Evolutionary conservation across 2,329 filamentous ascomycete genomes (phyloP).

Genomic region (Ustulina deusta): DNA sequence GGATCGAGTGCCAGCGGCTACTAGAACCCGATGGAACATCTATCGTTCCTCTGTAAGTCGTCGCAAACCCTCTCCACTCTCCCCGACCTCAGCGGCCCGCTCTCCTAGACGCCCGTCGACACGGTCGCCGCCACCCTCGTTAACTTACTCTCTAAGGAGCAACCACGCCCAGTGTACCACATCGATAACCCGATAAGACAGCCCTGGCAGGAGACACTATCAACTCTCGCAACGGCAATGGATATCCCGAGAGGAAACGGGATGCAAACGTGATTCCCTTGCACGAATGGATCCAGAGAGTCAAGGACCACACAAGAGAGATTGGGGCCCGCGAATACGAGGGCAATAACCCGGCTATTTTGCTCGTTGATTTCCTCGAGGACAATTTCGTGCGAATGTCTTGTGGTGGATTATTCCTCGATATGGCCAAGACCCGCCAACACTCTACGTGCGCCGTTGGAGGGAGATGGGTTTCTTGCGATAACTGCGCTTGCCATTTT

Average conservation of each 20-base stretch:
- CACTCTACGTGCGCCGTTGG: constrained; percentile 56
- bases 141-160: constrained; percentile 15
- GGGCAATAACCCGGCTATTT: constrained; percentile 24
- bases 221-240: constrained; percentile 19
- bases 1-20: constrained; percentile 55
- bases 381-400: constrained; percentile 34
- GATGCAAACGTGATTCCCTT: constrained; percentile 43
- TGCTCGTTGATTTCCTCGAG: constrained; percentile 38
- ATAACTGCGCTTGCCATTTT: not conserved
- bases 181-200: constrained; percentile 40
- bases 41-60: constrained; percentile 58
- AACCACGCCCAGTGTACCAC: constrained; percentile 26
- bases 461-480: constrained; percentile 33
- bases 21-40: constrained; percentile 61
- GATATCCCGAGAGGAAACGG: constrained; percentile 11
- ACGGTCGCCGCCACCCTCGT: constrained; percentile 17
- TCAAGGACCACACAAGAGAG: constrained; percentile 27
- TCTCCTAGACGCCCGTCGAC: constrained; percentile 37
- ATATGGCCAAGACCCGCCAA: constrained; percentile 49
- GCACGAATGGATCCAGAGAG: constrained; percentile 45
- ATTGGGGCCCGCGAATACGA: constrained; percentile 11
- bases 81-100: constrained; percentile 38
- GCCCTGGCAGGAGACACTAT: constrained; percentile 13
- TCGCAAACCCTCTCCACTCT: constrained; percentile 51
- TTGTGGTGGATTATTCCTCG: constrained; percentile 34